Evolutionary conservation across 2,329 filamentous ascomycete genomes (phyloP).

Genomic region (Diaporthe sp.): DNA sequence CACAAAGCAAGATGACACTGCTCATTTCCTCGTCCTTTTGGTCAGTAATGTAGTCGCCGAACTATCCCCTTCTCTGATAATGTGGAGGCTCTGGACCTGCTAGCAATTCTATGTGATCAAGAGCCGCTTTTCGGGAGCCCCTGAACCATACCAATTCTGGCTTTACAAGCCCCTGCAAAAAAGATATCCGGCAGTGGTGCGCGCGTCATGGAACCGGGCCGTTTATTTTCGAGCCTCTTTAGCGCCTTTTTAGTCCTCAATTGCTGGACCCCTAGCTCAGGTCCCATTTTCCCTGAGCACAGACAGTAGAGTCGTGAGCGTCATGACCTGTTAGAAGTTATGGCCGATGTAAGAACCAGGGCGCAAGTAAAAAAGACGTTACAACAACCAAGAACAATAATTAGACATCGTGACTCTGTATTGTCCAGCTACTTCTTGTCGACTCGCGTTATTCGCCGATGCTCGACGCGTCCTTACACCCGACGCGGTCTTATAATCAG

Average conservation of each 20-base stretch:
- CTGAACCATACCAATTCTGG: slow-evolving; percentile 12
- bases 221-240: slow-evolving; percentile 1
- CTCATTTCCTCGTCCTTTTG: too few species aligned
- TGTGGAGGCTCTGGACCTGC: not conserved
- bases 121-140: not conserved
- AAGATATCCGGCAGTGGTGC: not conserved
- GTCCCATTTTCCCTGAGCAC: not conserved
- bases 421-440: not conserved
- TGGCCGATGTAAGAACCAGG: not conserved
- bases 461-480: not conserved
- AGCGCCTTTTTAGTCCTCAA: not conserved
- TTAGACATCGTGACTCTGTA: not conserved
- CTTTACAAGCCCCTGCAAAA: not conserved
- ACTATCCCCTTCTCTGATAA: too few species aligned
- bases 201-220: slow-evolving; percentile 8
- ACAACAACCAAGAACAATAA: not conserved
- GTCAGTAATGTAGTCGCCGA: too few species aligned
- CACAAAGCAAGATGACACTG: too few species aligned
- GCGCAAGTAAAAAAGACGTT: not conserved
- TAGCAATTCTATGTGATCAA: not conserved
- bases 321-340: not conserved
- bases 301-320: slow-evolving; percentile 17
- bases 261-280: not conserved
- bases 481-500: not conserved
- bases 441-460: too few species aligned